A percentile compares a stretch with the other conserved stretches of the same genome.
Conservation (phyloP, 2,329 filamentous ascomycete species). For the Fusarium verrucosum region DNA sequence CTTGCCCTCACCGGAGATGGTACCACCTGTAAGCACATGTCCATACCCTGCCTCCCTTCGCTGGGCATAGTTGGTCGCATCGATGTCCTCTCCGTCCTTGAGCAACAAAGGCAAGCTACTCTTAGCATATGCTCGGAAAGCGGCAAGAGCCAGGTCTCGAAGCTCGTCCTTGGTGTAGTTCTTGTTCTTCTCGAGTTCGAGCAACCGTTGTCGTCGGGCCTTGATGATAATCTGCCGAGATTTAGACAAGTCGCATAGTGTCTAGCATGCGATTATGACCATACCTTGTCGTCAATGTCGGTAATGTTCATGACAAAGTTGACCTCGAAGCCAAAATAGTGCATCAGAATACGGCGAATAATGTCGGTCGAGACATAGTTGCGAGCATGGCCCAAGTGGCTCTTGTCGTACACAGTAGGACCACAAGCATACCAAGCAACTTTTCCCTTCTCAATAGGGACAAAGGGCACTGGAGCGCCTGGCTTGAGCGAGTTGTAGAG, state of each 20-base stretch:
- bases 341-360: conserved; percentile 79
- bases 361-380: conserved; percentile 95
- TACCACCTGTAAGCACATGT: conserved; percentile 63
- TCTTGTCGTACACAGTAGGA: conserved; percentile 84
- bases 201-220: conserved; percentile 80
- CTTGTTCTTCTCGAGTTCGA: conserved; percentile 82
- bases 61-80: conserved; percentile 60
- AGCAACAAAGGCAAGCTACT: conserved; percentile 64
- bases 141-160: conserved; percentile 58
- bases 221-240: conserved; percentile 63
- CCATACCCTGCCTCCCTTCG: conserved; percentile 64
- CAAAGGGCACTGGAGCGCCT: conserved; percentile 76
- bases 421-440: conserved; percentile 91
- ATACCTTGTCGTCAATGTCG: conserved; percentile 79
- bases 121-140: conserved; percentile 65
- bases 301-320: conserved; percentile 95
- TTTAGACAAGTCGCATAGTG: conserved; percentile 29
- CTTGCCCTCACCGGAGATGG: conserved; percentile 65
- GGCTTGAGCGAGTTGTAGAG: conserved; percentile 83
- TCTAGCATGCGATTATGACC: neutral
- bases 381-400: conserved; percentile 82
- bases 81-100: conserved; percentile 54
- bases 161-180: conserved; percentile 58
- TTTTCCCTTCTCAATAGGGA: conserved; percentile 74
- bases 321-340: conserved; percentile 85